Base-by-base conservation (phyloP, 352 stramenopile species). In the Phytopythium delawarense region DNA sequence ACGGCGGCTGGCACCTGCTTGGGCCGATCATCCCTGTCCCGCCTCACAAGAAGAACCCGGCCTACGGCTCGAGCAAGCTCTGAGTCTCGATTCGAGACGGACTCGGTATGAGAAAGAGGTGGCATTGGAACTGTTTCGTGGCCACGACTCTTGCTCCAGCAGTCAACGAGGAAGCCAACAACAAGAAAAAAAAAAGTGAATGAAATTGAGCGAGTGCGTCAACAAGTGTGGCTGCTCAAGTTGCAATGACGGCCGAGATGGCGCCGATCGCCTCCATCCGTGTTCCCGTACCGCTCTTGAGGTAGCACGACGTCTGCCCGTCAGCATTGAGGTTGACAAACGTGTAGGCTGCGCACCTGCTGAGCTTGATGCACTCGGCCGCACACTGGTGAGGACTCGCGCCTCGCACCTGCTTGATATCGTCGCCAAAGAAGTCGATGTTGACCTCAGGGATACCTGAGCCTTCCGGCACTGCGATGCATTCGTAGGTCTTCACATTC, bases 51-150 rank as follows among this genome's bases (percentile, higher is more conserved):
- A 88, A 96, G 68, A 87, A 95, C 45, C 73, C 74, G 34, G 67
- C 88, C 25, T 98, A 97, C 68, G 93, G 93, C 50, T 78, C 65
- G 13, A 78, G 71, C 61, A 90, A 90, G 51, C 62, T 90, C 48
- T 90, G 70, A 65, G 59, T 2, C 25, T 30, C 25, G 25, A 39
- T 39, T 12, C 11, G 34, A 39, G 2, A 13, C 34, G 34, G 34
- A 39, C 34, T 39, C 34, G 34, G 34, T 30, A 30, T 30, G 25
- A 3, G 25, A 30, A 30, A 30, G 25, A 30, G 25, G 25, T 30
- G 25, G 25, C 25, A 39, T 39, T 39, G 34, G 34, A 39, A 12
- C 34, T 2, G 34, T 0, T 39, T 39, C 34, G 34, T 13, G 34
- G 2, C 34, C 34, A 39, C 7, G 34, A 12, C 34, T 39, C 34